Conservation (phyloP, 1,284 basidiomycete species). For the Cryptococcus jaspeensis region DNA sequence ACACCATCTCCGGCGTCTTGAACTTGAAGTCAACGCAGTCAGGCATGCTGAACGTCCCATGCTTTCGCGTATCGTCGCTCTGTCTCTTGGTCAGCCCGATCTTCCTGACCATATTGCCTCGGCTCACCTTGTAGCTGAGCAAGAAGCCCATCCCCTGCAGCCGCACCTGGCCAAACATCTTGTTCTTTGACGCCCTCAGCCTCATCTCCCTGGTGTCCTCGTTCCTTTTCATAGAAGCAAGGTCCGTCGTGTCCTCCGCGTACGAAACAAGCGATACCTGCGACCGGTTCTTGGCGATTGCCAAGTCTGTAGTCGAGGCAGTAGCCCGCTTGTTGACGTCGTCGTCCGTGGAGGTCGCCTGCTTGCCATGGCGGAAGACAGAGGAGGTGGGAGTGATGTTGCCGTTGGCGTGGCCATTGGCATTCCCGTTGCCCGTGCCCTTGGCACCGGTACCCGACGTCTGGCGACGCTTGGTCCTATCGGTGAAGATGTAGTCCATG, state of each 20-base stretch:
- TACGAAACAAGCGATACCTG: conserved; percentile 16
- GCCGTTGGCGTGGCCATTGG: conserved; percentile 40
- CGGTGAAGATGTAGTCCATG: conserved; percentile 78
- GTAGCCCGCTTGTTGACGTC: neutral
- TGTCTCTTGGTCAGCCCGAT: conserved; percentile 1
- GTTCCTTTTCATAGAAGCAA: conserved; percentile 2
- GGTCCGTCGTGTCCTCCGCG: conserved; percentile 1
- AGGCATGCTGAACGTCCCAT: conserved; percentile 44
- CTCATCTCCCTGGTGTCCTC: conserved; percentile 51
- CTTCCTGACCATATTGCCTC: neutral
- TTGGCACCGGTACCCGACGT: conserved; percentile 5
- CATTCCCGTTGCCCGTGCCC: conserved; percentile 28
- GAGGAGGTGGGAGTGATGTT: conserved; percentile 18
- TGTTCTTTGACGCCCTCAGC: conserved; percentile 51
- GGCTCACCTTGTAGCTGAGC: conserved; percentile 55
- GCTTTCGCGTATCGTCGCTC: conserved; percentile 54
- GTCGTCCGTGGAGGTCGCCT: conserved; percentile 5
- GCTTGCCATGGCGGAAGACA: conserved; percentile 1
- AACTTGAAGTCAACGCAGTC: conserved; percentile 58
- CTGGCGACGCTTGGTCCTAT: conserved; percentile 47
- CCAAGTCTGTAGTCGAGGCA: conserved; percentile 1
- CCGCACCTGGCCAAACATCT: conserved; percentile 76
- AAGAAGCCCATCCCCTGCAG: conserved; percentile 60
- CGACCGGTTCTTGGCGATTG: conserved; percentile 19
- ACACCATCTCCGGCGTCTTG: conserved; percentile 62